These are phyloP conservation scores for Aspergillus ochraceoroseus DNA, from an alignment of 2,329 filamentous ascomycete genomes.

Conservation along the genomic window DNA sequence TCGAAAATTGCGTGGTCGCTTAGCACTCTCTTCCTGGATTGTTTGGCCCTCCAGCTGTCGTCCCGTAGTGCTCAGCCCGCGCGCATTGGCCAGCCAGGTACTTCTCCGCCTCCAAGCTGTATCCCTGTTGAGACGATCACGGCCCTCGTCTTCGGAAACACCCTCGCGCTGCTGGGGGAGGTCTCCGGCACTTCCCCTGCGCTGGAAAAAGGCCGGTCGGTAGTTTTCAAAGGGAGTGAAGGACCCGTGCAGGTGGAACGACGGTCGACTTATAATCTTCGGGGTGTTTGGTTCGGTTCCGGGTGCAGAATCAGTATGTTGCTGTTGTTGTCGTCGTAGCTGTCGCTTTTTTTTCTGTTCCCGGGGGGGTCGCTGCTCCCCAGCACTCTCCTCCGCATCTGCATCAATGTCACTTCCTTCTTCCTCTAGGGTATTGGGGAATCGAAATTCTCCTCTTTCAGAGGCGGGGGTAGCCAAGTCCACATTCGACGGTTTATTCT, in stretches of 20 bases:
- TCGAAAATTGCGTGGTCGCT: slow-evolving; percentile 59
- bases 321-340: slow-evolving; percentile 53
- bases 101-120: slow-evolving; percentile 57
- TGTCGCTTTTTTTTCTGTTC: slow-evolving; percentile 57
- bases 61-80: slow-evolving; percentile 47
- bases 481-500: slow-evolving; percentile 37
- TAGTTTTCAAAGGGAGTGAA: slow-evolving; percentile 45
- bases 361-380: slow-evolving; percentile 59
- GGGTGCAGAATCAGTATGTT: slow-evolving; percentile 49
- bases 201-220: slow-evolving; percentile 51
- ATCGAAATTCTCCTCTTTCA: slow-evolving; percentile 48
- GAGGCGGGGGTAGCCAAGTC: slow-evolving; percentile 45
- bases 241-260: slow-evolving; percentile 45
- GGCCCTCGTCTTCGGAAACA: slow-evolving; percentile 70
- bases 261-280: slow-evolving; percentile 41
- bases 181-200: slow-evolving; percentile 64
- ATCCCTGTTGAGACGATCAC: slow-evolving; percentile 55
- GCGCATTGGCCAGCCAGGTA: slow-evolving; percentile 50
- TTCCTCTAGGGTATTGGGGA: slow-evolving; percentile 53
- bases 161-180: slow-evolving; percentile 56
- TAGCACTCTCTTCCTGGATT: slow-evolving; percentile 48
- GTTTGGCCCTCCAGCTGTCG: slow-evolving; percentile 50
- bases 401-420: slow-evolving; percentile 67
- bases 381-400: slow-evolving; percentile 80
- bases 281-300: slow-evolving; percentile 66